Conservation (phyloP, 2,329 filamentous ascomycete species). For the Calonectria naviculata region DNA sequence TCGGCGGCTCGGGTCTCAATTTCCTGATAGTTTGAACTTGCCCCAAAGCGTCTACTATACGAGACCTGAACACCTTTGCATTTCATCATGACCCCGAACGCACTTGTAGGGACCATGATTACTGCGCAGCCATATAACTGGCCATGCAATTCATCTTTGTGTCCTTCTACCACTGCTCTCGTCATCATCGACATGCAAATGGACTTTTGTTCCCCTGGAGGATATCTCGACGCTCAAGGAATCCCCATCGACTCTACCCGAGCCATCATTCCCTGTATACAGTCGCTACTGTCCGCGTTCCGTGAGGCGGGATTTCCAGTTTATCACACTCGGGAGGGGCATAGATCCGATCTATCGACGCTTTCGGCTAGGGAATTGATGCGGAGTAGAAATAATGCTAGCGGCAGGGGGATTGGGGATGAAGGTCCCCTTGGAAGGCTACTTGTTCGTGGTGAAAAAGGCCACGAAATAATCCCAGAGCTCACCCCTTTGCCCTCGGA, state of each 20-base stretch:
- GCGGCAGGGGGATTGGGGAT: constrained; percentile 4
- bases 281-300: background rate
- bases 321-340: constrained; percentile 7
- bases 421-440: background rate
- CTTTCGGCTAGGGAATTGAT: background rate
- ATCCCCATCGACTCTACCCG: background rate
- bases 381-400: background rate
- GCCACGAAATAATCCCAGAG: constrained; percentile 7
- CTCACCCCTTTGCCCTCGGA: background rate
- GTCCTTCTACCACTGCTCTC: background rate
- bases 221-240: constrained; percentile 1
- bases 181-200: constrained; percentile 10
- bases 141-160: background rate
- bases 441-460: constrained; percentile 2
- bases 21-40: no score
- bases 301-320: background rate
- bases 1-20: no score
- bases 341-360: constrained; percentile 1
- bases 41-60: no score
- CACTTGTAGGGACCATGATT: no score
- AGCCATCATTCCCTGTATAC: constrained; percentile 4
- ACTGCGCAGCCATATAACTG: background rate
- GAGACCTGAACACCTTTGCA: no score
- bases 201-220: constrained; percentile 3
- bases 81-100: background rate